Evolutionary conservation across 306 rosid species (phyloP).

Genomic region (Cyclanthera cordifolia): DNA sequence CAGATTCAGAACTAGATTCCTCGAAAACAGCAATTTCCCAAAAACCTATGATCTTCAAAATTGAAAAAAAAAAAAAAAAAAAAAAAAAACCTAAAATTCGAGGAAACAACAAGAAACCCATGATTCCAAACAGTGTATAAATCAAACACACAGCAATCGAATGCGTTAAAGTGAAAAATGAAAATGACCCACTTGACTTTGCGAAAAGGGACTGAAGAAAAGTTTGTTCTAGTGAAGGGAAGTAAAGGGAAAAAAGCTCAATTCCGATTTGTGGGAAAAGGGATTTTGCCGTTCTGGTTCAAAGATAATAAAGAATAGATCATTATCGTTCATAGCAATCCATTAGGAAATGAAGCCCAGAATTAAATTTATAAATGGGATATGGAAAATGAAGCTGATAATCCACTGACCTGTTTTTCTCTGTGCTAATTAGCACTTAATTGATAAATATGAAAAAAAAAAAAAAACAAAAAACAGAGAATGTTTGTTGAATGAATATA

Average conservation of each 20-base stretch:
- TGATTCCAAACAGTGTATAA: not conserved
- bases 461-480: too few species aligned
- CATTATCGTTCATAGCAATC: too few species aligned
- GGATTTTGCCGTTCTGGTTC: not conserved
- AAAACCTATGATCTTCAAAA: not conserved
- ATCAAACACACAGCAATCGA: slow-evolving; percentile 2
- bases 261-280: not conserved
- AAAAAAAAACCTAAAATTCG: slow-evolving; percentile 1
- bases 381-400: too few species aligned
- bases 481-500: too few species aligned
- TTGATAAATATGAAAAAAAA: too few species aligned
- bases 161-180: slow-evolving; percentile 1
- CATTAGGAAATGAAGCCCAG: too few species aligned
- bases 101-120: not conserved
- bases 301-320: not conserved
- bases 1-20: slow-evolving; percentile 5
- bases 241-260: not conserved
- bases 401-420: too few species aligned
- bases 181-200: not conserved
- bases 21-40: not conserved
- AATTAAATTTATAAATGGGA: too few species aligned
- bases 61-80: too few species aligned
- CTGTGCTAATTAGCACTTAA: too few species aligned
- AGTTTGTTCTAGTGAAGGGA: not conserved
- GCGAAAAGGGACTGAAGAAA: not conserved